phyloP scores from a whole-genome alignment of 2,329 filamentous ascomycete genomes.

The Cercospora canescens region DNA sequence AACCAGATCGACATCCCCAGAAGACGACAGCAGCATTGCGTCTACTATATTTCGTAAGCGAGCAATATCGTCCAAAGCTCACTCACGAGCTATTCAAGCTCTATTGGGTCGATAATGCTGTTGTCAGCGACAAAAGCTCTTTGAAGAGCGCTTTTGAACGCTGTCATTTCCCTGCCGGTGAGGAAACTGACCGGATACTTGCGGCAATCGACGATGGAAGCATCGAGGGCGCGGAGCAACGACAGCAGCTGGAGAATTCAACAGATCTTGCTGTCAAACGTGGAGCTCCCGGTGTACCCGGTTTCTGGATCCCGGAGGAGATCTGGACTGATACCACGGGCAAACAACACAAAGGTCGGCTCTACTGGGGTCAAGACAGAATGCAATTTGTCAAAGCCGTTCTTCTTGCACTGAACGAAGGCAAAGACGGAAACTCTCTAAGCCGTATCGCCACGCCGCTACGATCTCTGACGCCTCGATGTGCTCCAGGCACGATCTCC shows the following conservation, averaged over 20 bases:
- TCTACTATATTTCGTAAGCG: constrained; percentile 20
- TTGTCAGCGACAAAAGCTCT: constrained; percentile 14
- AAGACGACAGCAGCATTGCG: constrained; percentile 26
- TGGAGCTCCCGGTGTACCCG: constrained; percentile 25
- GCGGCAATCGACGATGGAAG: constrained; percentile 19
- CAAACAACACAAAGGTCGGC: constrained; percentile 11
- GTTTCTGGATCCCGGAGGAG: constrained; percentile 24
- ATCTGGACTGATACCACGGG: constrained; percentile 19
- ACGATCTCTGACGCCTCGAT: constrained; percentile 14
- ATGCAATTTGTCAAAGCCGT: constrained; percentile 28
- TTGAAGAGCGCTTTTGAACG: constrained; percentile 17
- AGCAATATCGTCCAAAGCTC: constrained; percentile 14
- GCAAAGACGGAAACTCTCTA: constrained; percentile 12
- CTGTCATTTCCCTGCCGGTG: background rate
- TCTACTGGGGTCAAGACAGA: constrained; percentile 30
- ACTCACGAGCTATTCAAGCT: constrained; percentile 22
- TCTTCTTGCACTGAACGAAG: constrained; percentile 17
- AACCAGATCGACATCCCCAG: constrained; percentile 25
- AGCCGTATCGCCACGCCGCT: constrained; percentile 13
- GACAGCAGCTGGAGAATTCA: constrained; percentile 17
- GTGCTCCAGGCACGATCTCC: constrained; percentile 4
- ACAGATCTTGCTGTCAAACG: constrained; percentile 25
- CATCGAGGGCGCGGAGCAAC: constrained; percentile 21
- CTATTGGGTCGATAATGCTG: constrained; percentile 25
- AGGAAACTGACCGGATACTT: constrained; percentile 1